Conservation (phyloP, 345 rosid genomes). For the Heritiera fomes region DNA sequence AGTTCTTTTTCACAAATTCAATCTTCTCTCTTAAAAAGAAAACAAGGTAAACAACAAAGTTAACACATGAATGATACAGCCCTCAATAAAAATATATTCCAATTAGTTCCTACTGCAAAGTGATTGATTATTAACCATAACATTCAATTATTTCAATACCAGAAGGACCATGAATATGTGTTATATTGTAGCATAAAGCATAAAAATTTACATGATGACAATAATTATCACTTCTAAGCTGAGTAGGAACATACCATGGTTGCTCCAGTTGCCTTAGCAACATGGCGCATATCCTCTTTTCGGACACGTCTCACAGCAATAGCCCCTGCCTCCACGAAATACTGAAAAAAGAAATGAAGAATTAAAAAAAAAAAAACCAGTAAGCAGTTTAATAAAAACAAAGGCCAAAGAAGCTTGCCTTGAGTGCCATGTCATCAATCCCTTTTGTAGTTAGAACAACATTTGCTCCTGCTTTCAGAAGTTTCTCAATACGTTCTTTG, state of each 20-base stretch:
- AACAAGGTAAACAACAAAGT: background rate
- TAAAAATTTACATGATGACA: background rate
- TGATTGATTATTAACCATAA: background rate
- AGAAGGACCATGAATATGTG: background rate
- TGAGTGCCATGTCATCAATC: constrained; percentile 99
- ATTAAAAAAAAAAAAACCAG: background rate
- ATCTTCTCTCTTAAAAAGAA: background rate
- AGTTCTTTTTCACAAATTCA: background rate
- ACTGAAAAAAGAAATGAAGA: constrained; percentile 49
- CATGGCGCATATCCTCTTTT: constrained; percentile 96
- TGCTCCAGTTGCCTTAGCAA: constrained; percentile 99
- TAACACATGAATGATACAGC: background rate
- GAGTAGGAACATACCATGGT: constrained; percentile 56
- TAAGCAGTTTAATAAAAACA: background rate
- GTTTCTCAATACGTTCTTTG: constrained; percentile 90
- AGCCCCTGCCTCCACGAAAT: constrained; percentile 96
- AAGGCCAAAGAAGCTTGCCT: constrained; percentile 41
- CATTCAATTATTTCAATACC: background rate
- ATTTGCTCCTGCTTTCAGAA: constrained; percentile 96
- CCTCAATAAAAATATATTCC: background rate
- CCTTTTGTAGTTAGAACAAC: constrained; percentile 94
- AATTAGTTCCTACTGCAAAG: background rate
- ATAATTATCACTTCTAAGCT: constrained; percentile 2
- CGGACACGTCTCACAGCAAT: constrained; percentile 96
- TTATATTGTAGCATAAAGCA: background rate